These are phyloP conservation scores for Persicaria maculosa DNA, from an alignment of 148 eudicot species.

Conservation along the genomic window DNA sequence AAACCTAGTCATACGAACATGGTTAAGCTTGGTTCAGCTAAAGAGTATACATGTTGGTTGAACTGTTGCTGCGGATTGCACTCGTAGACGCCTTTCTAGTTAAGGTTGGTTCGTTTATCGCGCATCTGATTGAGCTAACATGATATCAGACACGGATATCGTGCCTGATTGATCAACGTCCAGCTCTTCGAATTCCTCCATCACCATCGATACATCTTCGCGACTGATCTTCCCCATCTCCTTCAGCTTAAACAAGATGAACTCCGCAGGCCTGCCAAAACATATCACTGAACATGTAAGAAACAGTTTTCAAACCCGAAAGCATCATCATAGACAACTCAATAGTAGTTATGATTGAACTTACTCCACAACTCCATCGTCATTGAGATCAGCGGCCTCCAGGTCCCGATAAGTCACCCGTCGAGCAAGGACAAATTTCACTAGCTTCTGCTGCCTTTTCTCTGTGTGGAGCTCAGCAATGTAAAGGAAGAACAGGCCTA, in stretches of 20 bases:
- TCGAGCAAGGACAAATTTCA: conserved; percentile 45
- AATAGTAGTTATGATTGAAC: neutral
- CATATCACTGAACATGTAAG: neutral
- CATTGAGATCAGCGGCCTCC: conserved; percentile 84
- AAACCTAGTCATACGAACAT: too few species aligned
- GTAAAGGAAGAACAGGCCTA: conserved; percentile 71
- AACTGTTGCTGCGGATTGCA: too few species aligned
- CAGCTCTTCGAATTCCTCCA: conserved; percentile 60
- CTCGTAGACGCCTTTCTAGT: neutral
- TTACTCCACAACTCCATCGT: conserved; percentile 71
- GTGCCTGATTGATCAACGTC: conserved; percentile 84
- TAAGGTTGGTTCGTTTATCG: neutral
- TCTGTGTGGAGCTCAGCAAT: conserved; percentile 76
- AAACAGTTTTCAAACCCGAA: neutral
- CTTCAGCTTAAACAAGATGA: conserved; percentile 57
- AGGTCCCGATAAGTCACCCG: conserved; percentile 57
- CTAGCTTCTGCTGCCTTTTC: conserved; percentile 43
- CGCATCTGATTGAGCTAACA: conserved; percentile 50
- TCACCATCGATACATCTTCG: conserved; percentile 46
- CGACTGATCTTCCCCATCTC: conserved; percentile 78
- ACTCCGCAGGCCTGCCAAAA: conserved; percentile 69
- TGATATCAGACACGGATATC: conserved; percentile 46
- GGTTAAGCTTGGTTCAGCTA: too few species aligned
- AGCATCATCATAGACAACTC: neutral
- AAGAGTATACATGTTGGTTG: too few species aligned